Conservation (phyloP, 768 basidiomycete species). For the Kwoniella europaea region DNA sequence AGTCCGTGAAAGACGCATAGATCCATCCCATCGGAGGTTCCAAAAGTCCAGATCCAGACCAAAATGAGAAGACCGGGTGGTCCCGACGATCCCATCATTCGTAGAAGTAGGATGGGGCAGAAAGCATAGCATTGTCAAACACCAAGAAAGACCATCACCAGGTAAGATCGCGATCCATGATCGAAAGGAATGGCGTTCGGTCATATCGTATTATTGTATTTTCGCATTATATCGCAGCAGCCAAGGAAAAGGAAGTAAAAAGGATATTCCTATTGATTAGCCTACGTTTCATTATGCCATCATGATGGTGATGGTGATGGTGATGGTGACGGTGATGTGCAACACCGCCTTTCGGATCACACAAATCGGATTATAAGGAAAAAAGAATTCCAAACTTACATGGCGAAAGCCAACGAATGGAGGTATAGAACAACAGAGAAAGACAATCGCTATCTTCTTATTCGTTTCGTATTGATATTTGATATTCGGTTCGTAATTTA, state of each 20-base stretch:
- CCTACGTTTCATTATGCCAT: neutral
- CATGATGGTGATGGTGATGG: neutral
- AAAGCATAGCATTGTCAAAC: neutral
- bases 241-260: neutral
- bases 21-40: neutral
- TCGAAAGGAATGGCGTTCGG: neutral
- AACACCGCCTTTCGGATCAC: neutral
- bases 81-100: neutral
- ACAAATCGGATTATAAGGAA: neutral
- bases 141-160: neutral
- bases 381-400: too few relatives aligned
- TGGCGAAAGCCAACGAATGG: too few relatives aligned
- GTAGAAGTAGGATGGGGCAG: too few relatives aligned
- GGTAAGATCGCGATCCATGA: neutral
- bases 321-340: neutral
- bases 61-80: neutral
- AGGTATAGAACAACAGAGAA: too few relatives aligned
- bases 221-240: neutral
- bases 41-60: neutral
- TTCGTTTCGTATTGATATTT: neutral
- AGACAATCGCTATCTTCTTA: too few relatives aligned
- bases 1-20: neutral
- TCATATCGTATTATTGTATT: neutral
- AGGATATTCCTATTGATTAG: neutral
- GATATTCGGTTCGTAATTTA: slow-evolving; percentile 1